Evolutionary conservation across 768 basidiomycete species (phyloP).

Genomic region (Psilocybe subaeruginosa): DNA sequence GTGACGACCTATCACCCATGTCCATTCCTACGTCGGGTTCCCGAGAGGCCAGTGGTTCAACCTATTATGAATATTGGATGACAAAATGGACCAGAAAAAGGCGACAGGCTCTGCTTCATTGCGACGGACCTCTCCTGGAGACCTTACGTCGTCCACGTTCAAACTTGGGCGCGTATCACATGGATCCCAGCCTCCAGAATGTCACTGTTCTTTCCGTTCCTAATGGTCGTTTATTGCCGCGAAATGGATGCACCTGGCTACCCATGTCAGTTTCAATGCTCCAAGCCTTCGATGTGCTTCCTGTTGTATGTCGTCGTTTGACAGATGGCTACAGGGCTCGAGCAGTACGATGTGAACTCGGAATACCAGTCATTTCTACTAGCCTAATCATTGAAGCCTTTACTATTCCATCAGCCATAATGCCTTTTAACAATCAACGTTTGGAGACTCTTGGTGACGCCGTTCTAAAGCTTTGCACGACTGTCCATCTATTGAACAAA

Average conservation of each 20-base stretch:
- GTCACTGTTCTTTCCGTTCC: not conserved
- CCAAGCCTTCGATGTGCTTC: conserved; percentile 58
- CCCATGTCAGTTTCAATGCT: conserved; percentile 53
- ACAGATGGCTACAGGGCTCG: conserved; percentile 66
- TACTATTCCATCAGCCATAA: conserved; percentile 67
- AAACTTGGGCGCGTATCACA: conserved; percentile 39
- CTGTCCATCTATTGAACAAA: conserved; percentile 76
- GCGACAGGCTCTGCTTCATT: conserved; percentile 45
- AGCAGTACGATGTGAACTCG: conserved; percentile 52
- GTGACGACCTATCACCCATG: conserved; percentile 67
- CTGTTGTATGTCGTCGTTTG: conserved; percentile 67
- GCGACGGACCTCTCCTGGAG: conserved; percentile 67
- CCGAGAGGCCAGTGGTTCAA: conserved; percentile 46
- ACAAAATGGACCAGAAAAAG: conserved; percentile 57
- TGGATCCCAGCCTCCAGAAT: conserved; percentile 16
- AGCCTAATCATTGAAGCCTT: conserved; percentile 72
- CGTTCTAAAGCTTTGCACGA: conserved; percentile 75
- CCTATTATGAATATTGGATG: conserved; percentile 64
- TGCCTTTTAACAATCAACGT: conserved; percentile 80
- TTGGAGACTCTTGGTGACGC: conserved; percentile 89
- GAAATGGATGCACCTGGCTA: conserved; percentile 55
- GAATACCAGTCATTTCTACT: conserved; percentile 61
- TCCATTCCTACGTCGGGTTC: conserved; percentile 58
- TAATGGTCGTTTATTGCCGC: conserved; percentile 37
- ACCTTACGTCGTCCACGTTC: conserved; percentile 44